Base-by-base conservation (phyloP, 2,329 filamentous ascomycete genomes). In the Pseudovirgaria hyperparasitica region DNA sequence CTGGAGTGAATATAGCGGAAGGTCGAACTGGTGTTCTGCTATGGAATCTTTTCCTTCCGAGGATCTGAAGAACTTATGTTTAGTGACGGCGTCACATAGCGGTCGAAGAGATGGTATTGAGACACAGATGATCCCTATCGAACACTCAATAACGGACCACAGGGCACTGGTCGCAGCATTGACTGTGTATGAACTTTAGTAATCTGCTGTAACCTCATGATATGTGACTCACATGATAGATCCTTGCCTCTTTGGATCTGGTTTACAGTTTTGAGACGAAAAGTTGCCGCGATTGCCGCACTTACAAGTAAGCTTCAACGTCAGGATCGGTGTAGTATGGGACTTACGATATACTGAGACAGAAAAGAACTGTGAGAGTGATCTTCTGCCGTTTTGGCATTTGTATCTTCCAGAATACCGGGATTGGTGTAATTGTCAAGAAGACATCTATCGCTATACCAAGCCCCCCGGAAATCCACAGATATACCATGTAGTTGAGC, bases 61-160 rank as follows among this genome's bases (percentile, higher is more conserved):
- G n/a, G n/a, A n/a, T n/a, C n/a, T n/a, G n/a, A n/a, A n/a, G n/a
- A n/a, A n/a, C n/a, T n/a, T n/a, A n/a, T n/a, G n/a, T n/a, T n/a
- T n/a, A n/a, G n/a, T n/a, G n/a, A n/a, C n/a, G n/a, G n/a, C n/a
- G n/a, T n/a, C n/a, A n/a, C n/a, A n/a, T n/a, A 47, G 27, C 1
- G 45, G 44, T 21, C 44, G 43, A 24, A 48, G 37, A 17, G 45
- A 23, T 10, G 44, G 40, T 5, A 46, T 41, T 27, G 40, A 44
- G 25, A 48, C 39, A 18, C 39, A 43, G 15, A 45, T 39, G 24
- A 48, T 48, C 4, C 42, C 44, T 3, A 48, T 24, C 22, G 37
- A 41, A 26, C 45, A 47, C 28, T 48, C 45, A n/a, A 44, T 38
- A 6, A 48, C 37, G 9, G 43, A 39, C 15, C 46, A 25, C 11